Base-by-base conservation (phyloP, 2,329 filamentous ascomycete genomes). In the Cordyceps farinosa region DNA sequence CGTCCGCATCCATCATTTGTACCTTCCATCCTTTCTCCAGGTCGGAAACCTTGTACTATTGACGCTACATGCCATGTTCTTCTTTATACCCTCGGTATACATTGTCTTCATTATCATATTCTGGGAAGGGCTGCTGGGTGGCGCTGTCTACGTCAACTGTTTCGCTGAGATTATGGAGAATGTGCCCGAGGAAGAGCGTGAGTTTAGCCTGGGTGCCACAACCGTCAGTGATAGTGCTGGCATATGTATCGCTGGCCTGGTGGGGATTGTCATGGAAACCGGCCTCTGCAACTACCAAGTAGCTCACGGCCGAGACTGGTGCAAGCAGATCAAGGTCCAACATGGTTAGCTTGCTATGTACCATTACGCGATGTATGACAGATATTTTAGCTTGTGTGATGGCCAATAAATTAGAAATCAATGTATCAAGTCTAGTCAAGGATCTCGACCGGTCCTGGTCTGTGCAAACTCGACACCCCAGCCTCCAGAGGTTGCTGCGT, bases 101-200 rank as follows among this genome's bases (percentile, higher is more conserved):
- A 70, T 97, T n/a, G 80, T 98, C 1, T 97, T 97, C 70, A 65
- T 85, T 29, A 80, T 98, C 65, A 82, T 97, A 27, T 95, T 98
- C 71, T 98, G 94, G 94, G 95, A 98, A 74, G 95, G 95, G 0
- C 75, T 98, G 13, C 80, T 99, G 0, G 95, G 95, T 0, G 95
- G 95, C 0, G 82, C 92, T 3, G 95, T 98, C 0, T 99, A 99
- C 70, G 93, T 98, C 65, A 96, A 94, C 70, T 97, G 93, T 0
- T 99, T 98, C 75, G 92, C 93, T 0, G 91, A 96, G 73, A 97
- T 99, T 66, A 89, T 92, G 73, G 92, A 97, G 70, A 87, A 88
- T 7, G 87, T 97, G 1, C 86, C 87, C 0, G 79, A 83, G 5
- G 84, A 87, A 38, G 92, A 97, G 60, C 84, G 94, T 6, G 95